Evolutionary conservation across 805 yeast species (phyloP).

Genomic region (Teunomyces lycoperdinae): DNA sequence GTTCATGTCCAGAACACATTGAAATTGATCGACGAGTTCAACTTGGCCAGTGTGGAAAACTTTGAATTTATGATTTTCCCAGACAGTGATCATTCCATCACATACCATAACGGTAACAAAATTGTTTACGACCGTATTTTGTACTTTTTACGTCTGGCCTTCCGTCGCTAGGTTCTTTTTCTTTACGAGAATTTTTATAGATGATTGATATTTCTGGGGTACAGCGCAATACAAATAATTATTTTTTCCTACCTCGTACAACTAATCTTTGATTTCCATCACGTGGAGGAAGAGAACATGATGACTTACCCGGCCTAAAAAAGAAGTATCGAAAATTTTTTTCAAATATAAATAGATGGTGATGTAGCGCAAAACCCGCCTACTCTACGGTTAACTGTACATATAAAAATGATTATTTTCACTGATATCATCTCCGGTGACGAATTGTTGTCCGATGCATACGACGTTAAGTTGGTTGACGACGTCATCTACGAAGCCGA

Average conservation of each 20-base stretch:
- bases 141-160: slow-evolving; percentile 9
- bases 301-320: slow-evolving; percentile 3
- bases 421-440: slow-evolving; percentile 87
- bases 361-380: not conserved
- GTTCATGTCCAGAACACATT: slow-evolving; percentile 74
- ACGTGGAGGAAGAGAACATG: slow-evolving; percentile 3
- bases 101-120: slow-evolving; percentile 68
- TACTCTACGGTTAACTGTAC: slow-evolving; percentile 4
- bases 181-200: not conserved
- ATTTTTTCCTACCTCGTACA: too few relatives aligned
- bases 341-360: slow-evolving; percentile 3
- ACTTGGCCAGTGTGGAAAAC: slow-evolving; percentile 70
- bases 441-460: slow-evolving; percentile 96
- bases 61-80: slow-evolving; percentile 79
- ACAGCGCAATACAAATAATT: not conserved
- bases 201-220: slow-evolving; percentile 1
- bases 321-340: not conserved
- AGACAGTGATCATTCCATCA: slow-evolving; percentile 73
- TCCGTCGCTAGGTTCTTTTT: not conserved
- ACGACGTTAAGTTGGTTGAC: slow-evolving; percentile 83
- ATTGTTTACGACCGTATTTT: slow-evolving; percentile 58
- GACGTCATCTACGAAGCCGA: slow-evolving; percentile 95
- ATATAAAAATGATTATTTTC: slow-evolving; percentile 38
- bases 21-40: slow-evolving; percentile 58
- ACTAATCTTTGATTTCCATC: not conserved